Base-by-base conservation (phyloP, 441 rosid genomes). In the Erysimum pusillum region DNA sequence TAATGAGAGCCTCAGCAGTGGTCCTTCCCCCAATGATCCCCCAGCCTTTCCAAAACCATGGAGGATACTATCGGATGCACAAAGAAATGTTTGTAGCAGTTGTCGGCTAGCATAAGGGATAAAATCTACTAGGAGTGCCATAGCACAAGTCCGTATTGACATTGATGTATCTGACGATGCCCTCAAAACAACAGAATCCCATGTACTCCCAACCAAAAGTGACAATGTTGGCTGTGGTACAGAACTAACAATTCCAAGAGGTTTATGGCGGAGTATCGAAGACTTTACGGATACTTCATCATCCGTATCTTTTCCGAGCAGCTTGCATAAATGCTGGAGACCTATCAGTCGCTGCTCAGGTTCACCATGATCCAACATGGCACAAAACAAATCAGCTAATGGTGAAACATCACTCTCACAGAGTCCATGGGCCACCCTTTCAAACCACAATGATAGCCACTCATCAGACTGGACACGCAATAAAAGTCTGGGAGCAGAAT, bases 321-420 rank as follows among this genome's bases (percentile, higher is more conserved):
- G 70, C 81, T 82, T 83, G 62, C 88, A 88, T 75, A 92, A 81
- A 80, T 87, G 89, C 79, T 75, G 88, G 71, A 92, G 90, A 25
- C 83, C 93, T 69, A 89, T 82, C 62, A 84, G 76, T 12, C 94
- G 89, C 75, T 92, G 97, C 80, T 92, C 97, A 2, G 97, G 97
- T 85, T 92, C 97, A 73, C 86, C 68, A 86, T 89, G 91, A 75
- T 87, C 82, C 65, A 92, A 85, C 84, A 92, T 75, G 14, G 79
- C 35, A 67, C 81, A 76, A 63, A 88, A 88, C 53, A 92, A 77
- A 85, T 92, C 85, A 76, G 82, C 80, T 39, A 92, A 76, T 62
- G 88, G 81, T 80, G 85, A 79, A 81, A 76, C 78, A 76, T 84
- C 85, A 72, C 77, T 83, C 75, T 85, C 93, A 73, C 74, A 69